Evolutionary conservation across 768 basidiomycete genomes (phyloP).

Genomic region (Pleurotus sapidus): DNA sequence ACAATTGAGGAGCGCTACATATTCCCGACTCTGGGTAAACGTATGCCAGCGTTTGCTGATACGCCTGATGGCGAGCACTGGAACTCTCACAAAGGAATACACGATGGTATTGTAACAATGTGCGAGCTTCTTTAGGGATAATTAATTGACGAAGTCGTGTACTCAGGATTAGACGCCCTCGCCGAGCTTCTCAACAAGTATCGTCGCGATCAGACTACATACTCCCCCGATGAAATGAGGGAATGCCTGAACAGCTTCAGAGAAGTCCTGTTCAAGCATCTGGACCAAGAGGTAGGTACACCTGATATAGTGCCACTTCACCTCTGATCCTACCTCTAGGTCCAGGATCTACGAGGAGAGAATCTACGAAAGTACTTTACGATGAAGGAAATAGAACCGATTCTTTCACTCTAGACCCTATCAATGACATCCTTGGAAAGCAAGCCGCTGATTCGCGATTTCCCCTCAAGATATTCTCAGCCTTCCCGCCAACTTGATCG

Average conservation of each 20-base stretch:
- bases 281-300: conserved; percentile 50
- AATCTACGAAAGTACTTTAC: conserved; percentile 55
- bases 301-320: background rate
- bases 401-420: background rate
- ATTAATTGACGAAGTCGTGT: too few relatives aligned
- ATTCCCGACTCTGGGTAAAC: conserved; percentile 48
- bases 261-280: conserved; percentile 46
- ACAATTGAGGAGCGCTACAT: conserved; percentile 50
- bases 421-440: background rate
- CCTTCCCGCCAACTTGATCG: too few relatives aligned
- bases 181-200: conserved; percentile 37
- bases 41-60: conserved; percentile 45
- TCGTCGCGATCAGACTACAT: conserved; percentile 38
- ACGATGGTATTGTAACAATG: conserved; percentile 34
- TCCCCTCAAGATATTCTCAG: too few relatives aligned
- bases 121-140: too few relatives aligned
- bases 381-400: conserved; percentile 37
- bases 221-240: conserved; percentile 48
- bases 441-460: too few relatives aligned
- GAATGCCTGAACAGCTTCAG: conserved; percentile 47
- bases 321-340: conserved; percentile 24
- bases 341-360: conserved; percentile 44
- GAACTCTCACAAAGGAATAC: conserved; percentile 50
- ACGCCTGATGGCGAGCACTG: conserved; percentile 40
- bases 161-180: conserved; percentile 40